phyloP scores from a whole-genome alignment of 768 basidiomycete species.

The Termitomyces sp. region DNA sequence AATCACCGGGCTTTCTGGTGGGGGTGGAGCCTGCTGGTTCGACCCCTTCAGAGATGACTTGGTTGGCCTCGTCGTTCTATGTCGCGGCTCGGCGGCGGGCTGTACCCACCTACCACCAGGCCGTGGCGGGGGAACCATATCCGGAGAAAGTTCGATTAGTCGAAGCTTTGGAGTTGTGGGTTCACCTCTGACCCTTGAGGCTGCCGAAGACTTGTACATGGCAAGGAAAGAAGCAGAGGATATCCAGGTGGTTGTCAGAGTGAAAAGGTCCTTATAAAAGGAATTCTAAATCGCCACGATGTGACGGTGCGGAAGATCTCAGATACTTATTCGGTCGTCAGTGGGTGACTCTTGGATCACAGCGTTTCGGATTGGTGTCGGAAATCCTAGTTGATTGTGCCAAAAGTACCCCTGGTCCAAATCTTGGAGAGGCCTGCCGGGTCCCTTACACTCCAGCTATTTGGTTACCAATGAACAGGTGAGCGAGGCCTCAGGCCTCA shows the following conservation, averaged over 20 bases:
- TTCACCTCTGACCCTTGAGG: constrained; percentile 18
- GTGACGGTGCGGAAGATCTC: constrained; percentile 23
- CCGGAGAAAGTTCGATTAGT: constrained; percentile 3
- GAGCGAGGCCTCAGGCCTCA: not conserved
- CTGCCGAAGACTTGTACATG: constrained; percentile 33
- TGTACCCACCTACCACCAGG: not conserved
- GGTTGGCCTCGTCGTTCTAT: constrained; percentile 6
- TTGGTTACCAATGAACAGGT: constrained; percentile 2
- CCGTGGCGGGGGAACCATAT: not conserved
- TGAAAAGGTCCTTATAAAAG: constrained; percentile 24
- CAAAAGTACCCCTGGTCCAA: constrained; percentile 19
- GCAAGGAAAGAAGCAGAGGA: constrained; percentile 13
- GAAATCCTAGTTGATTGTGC: too few species aligned
- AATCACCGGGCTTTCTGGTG: not conserved
- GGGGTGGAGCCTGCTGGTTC: not conserved
- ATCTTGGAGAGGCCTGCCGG: constrained; percentile 28
- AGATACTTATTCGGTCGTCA: constrained; percentile 18
- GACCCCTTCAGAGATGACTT: constrained; percentile 6
- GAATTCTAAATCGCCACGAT: constrained; percentile 27
- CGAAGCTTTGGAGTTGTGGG: constrained; percentile 28
- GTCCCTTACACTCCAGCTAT: constrained; percentile 13
- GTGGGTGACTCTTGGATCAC: constrained; percentile 8
- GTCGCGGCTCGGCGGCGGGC: constrained; percentile 17
- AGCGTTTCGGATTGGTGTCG: constrained; percentile 18
- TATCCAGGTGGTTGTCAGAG: constrained; percentile 13